Evolutionary conservation across 2,329 filamentous ascomycete genomes (phyloP).

Genomic region (Paecilomyces formosus): DNA sequence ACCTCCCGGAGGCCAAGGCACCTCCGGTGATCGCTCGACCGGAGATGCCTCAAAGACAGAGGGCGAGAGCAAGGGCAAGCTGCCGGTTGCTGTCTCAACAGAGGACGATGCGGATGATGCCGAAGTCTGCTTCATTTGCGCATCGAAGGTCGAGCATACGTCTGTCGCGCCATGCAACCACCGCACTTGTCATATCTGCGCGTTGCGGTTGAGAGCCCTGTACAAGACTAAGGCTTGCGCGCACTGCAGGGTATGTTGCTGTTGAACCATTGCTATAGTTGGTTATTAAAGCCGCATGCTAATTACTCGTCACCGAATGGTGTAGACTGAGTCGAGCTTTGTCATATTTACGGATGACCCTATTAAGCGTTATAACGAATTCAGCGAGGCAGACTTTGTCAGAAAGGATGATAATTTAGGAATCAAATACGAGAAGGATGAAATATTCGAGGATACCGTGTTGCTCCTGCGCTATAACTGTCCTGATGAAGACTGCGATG

Average conservation of each 20-base stretch:
- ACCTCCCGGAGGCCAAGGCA: conserved; percentile 32
- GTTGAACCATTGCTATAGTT: background rate
- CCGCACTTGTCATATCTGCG: conserved; percentile 92
- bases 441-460: conserved; percentile 86
- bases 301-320: background rate
- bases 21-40: conserved; percentile 41
- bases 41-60: conserved; percentile 36
- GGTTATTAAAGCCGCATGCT: background rate
- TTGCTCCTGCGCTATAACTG: conserved; percentile 91
- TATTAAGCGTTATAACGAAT: conserved; percentile 80
- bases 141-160: conserved; percentile 78
- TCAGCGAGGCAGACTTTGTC: conserved; percentile 62
- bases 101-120: conserved; percentile 55
- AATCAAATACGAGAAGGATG: conserved; percentile 80
- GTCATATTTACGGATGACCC: conserved; percentile 89
- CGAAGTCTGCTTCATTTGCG: conserved; percentile 96
- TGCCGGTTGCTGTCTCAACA: conserved; percentile 16
- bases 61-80: conserved; percentile 23
- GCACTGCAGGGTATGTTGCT: conserved; percentile 71
- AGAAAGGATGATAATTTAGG: conserved; percentile 78
- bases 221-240: conserved; percentile 96
- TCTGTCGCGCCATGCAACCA: conserved; percentile 93
- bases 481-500: conserved; percentile 75
- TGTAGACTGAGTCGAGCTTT: conserved; percentile 45
- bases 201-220: conserved; percentile 78